phyloP scores from a whole-genome alignment of 352 stramenopile species.

The Phytophthora pinifolia region DNA sequence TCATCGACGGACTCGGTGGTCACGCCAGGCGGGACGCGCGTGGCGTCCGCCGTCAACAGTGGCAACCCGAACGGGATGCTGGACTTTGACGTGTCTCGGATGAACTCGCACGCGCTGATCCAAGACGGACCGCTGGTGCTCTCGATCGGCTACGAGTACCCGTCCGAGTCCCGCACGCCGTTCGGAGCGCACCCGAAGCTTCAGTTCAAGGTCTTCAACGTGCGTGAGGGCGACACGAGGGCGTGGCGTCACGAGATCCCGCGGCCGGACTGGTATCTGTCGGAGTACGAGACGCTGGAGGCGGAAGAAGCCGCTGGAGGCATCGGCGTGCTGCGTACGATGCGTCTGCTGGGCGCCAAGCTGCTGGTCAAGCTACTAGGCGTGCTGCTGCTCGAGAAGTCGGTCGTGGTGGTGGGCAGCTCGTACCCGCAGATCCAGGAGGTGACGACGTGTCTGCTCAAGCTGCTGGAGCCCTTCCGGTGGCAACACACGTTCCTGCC shows the following conservation, averaged over 20 bases:
- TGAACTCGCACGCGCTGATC: conserved; percentile 75
- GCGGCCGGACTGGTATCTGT: conserved; percentile 73
- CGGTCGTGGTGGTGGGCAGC: conserved; percentile 68
- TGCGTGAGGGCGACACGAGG: conserved; percentile 52
- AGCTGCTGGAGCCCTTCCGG: conserved; percentile 73
- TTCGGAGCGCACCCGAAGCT: conserved; percentile 39
- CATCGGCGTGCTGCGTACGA: conserved; percentile 47
- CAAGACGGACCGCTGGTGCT: conserved; percentile 69
- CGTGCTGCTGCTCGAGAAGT: conserved; percentile 69
- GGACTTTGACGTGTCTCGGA: conserved; percentile 76
- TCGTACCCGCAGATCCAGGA: conserved; percentile 80
- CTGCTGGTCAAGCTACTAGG: conserved; percentile 71
- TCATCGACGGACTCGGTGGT: conserved; percentile 26
- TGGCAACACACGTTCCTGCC: conserved; percentile 83
- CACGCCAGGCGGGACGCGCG: conserved; percentile 26
- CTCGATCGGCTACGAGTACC: conserved; percentile 58
- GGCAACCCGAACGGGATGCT: conserved; percentile 51
- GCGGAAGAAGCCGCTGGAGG: conserved; percentile 40
- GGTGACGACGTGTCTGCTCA: conserved; percentile 65
- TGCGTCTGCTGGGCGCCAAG: conserved; percentile 70
- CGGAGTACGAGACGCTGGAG: conserved; percentile 58
- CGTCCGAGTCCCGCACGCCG: conserved; percentile 20
- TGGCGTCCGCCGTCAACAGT: conserved; percentile 21
- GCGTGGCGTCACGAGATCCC: conserved; percentile 70
- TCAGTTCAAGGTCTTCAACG: conserved; percentile 67